Base-by-base conservation (phyloP, 2,329 filamentous ascomycete species). In the Diaporthe longicolla region DNA sequence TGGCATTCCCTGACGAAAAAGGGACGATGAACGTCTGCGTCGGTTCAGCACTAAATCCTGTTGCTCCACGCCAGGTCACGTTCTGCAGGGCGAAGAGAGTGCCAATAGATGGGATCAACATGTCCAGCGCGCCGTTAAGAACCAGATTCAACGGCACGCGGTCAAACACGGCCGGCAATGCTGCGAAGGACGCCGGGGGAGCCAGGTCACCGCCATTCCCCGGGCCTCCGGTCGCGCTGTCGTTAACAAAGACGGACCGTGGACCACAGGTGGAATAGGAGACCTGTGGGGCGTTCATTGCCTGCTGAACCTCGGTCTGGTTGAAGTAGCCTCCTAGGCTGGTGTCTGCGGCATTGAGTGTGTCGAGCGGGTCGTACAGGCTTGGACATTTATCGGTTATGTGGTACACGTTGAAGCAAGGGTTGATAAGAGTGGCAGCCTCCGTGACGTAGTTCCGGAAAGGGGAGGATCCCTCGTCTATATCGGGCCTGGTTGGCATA, bases 71-170 rank as follows among this genome's bases (percentile, higher is more conserved):
- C 91, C 91, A 96, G 0, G 93, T 95, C 90, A 95, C 94, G 84
- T 95, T 95, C 80, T 96, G 93, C 73, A 95, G 91, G 1, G 89
- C 88, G 11, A 94, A 85, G 1, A 96, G 85, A 0, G 93, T 93
- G n/a, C 93, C 93, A 80, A 93, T 93, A 78, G 87, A 85, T n/a
- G 92, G 85, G 13, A 94, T 86, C 74, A 93, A 87, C 80, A 88
- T 93, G 83, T 95, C 94, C 15, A 93, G 87, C 61, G 89, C 84
- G 17, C 93, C 94, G 79, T 95, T 93, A 3, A 87, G 92, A 78
- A 97, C 91, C 76, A 97, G 87, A 10, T 94, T 93, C 76, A 92
- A 91, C 57, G 93, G 87, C 1, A 93, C 93, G 45, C 87, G 85
- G 78, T 96, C 93, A 76, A 96, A 94, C 45, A 96, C 90, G 52